Conservation (phyloP, 2,329 filamentous ascomycete species). For the Exophiala phaeomuriformis region DNA sequence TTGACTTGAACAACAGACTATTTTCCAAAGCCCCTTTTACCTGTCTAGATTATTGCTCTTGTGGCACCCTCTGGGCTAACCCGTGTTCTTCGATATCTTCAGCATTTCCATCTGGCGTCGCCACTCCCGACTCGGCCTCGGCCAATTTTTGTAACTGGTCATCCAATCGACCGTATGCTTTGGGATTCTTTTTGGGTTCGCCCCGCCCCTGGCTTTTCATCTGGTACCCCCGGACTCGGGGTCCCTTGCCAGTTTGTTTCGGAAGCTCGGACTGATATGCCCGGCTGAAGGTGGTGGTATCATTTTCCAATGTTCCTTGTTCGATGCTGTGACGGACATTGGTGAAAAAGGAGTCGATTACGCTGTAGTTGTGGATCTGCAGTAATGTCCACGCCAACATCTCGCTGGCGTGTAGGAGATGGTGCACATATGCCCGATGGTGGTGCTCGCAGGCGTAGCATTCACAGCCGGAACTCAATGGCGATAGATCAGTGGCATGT, state of each 20-base stretch:
- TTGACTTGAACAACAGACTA: background rate
- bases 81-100: conserved; percentile 50
- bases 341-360: conserved; percentile 61
- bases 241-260: conserved; percentile 65
- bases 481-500: conserved; percentile 55
- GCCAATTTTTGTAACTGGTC: conserved; percentile 42
- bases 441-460: conserved; percentile 83
- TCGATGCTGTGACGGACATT: conserved; percentile 60
- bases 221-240: conserved; percentile 72
- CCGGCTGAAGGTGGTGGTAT: conserved; percentile 54
- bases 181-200: conserved; percentile 57
- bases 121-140: conserved; percentile 45
- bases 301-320: conserved; percentile 47
- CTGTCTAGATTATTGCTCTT: background rate
- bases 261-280: conserved; percentile 67
- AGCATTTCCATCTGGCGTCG: conserved; percentile 46
- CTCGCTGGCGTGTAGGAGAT: conserved; percentile 81
- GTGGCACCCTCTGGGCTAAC: conserved; percentile 32
- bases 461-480: conserved; percentile 57
- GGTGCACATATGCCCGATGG: conserved; percentile 79
- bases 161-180: conserved; percentile 57
- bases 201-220: conserved; percentile 62
- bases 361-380: conserved; percentile 81
- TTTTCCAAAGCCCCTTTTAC: background rate
- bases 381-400: conserved; percentile 94